These are phyloP conservation scores for Penium margaritaceum DNA, from an alignment of 139 green algal genomes.

Conservation along the genomic window DNA sequence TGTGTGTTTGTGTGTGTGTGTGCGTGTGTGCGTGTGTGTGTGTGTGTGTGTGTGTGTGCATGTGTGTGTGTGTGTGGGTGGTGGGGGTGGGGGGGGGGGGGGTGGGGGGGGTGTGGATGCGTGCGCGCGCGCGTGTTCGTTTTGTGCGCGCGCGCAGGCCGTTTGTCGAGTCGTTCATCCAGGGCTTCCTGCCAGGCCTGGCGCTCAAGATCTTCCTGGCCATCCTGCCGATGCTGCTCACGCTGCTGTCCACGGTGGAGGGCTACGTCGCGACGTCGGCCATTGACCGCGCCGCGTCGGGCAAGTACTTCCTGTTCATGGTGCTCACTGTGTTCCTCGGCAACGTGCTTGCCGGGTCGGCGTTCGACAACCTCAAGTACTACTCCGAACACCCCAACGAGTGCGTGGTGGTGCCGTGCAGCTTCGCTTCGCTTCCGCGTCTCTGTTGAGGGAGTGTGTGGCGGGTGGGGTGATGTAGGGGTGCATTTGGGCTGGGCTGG, in stretches of 20 bases:
- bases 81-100: too few species aligned
- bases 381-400: conserved; percentile 21
- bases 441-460: too few species aligned
- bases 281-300: conserved; percentile 19
- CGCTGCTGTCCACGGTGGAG: conserved; percentile 33
- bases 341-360: conserved; percentile 20
- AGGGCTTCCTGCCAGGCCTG: conserved; percentile 39
- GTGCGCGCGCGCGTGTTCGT: too few species aligned
- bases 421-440: too few species aligned
- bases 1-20: too few species aligned
- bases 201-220: conserved; percentile 37
- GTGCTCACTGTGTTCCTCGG: conserved; percentile 42
- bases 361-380: conserved; percentile 19
- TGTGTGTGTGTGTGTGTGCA: too few species aligned
- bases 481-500: too few species aligned
- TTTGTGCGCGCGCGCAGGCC: background rate
- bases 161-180: conserved; percentile 21
- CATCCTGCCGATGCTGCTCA: conserved; percentile 25
- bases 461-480: too few species aligned
- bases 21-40: too few species aligned
- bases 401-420: background rate
- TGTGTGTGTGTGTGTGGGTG: too few species aligned
- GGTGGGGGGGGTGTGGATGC: too few species aligned
- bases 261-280: conserved; percentile 6
- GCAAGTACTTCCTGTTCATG: conserved; percentile 40